Base-by-base conservation (phyloP, 495 filamentous ascomycete species). In the Xeromyces bisporus region DNA sequence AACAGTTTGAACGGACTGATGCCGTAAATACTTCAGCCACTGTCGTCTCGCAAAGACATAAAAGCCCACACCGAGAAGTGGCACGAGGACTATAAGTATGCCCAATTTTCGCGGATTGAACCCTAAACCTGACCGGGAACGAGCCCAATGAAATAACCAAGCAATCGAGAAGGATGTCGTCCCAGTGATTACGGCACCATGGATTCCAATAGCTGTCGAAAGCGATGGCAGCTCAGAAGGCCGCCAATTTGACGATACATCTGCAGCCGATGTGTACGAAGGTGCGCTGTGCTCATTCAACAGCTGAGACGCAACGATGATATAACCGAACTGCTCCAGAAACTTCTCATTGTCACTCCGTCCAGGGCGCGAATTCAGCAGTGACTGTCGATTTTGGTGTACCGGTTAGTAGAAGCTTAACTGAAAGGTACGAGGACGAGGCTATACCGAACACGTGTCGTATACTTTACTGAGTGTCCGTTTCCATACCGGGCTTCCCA, bases 271-370 rank as follows among this genome's bases (percentile, higher is more conserved):
- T 7, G 55, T 55, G 39, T 63, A 63, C 23, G 52, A 58, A 14
- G 57, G 56, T 14, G 61, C 60, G 31, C 56, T 64, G 42, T 67
- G 72, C 31, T 82, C 76, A 41, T 67, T 80, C 31, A 97, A 60
- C 13, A 97, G 67, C 46, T 92, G 89, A 23, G 89, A 97, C 16
- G 87, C 85, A 30, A 96, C 76, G 37, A 97, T 87, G 18, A 85
- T 77, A 48, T 96, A 96, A 15, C 89, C 79, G 34, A 96, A 94
- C 42, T 87, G 79, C 60, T 97, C 89, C 28, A 97, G 66, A 44
- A 97, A 97, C 26, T 73, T 69, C 37, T 76, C 65, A 44, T 89
- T 93, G 38, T 93, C 84, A 34, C 73, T 74, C 40, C 76, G 68
- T 23, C 80, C 77, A 38, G 94, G 67, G 32, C 76, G 72, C 25